Evolutionary conservation across 208 protist genomes (phyloP).

Genomic region (Trichomonas tenax): DNA sequence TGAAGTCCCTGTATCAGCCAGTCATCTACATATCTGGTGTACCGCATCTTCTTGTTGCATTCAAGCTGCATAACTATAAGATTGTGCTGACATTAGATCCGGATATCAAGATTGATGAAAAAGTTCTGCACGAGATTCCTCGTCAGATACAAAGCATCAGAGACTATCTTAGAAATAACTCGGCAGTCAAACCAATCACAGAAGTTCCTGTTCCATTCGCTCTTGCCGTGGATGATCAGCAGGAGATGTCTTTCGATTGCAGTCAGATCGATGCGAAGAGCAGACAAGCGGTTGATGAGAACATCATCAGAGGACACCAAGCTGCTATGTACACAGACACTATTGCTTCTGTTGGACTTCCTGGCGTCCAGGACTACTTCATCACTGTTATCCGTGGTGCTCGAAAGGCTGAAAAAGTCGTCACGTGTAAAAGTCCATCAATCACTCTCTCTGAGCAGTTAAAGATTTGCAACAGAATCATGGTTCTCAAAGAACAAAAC

Average conservation of each 20-base stretch:
- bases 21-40: background rate
- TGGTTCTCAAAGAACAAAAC: background rate
- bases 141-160: background rate
- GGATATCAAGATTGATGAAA: background rate
- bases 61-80: background rate
- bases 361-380: background rate
- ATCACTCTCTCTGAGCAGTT: background rate
- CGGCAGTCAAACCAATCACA: background rate
- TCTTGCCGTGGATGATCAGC: background rate
- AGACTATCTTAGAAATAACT: background rate
- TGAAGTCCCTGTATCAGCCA: background rate
- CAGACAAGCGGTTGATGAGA: background rate
- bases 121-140: background rate
- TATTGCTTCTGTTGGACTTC: background rate
- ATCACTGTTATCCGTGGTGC: background rate
- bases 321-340: background rate
- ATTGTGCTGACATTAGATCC: background rate
- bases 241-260: background rate
- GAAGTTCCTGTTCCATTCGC: background rate
- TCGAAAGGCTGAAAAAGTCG: background rate
- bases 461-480: background rate
- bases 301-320: background rate
- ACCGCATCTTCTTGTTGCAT: background rate
- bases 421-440: background rate
- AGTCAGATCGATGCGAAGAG: background rate